A percentile compares a stretch with the other conserved stretches of the same genome.
Evolutionary conservation across 306 rosid genomes (phyloP).

Genomic region (Dalbergia oliveri): DNA sequence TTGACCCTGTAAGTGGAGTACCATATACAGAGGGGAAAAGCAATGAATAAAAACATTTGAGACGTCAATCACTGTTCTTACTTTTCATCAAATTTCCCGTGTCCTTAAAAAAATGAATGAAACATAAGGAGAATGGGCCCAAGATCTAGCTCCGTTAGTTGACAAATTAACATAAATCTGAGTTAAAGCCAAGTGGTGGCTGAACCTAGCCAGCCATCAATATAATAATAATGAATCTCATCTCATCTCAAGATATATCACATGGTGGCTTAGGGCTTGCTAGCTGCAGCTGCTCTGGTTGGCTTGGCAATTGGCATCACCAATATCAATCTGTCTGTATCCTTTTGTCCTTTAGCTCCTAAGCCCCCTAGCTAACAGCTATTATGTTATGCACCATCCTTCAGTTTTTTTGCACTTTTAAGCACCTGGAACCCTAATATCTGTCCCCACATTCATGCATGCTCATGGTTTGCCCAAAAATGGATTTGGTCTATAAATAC

Average conservation of each 20-base stretch:
- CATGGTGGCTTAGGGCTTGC: constrained; percentile 36
- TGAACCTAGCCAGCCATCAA: constrained; percentile 39
- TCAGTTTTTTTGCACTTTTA: constrained; percentile 54
- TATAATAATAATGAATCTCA: background rate
- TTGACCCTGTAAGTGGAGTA: constrained; percentile 29
- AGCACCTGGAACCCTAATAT: constrained; percentile 61
- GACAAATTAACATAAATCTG: constrained; percentile 38
- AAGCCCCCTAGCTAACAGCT: constrained; percentile 35
- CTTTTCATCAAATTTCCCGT: constrained; percentile 29
- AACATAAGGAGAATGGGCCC: constrained; percentile 35
- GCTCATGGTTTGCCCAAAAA: constrained; percentile 54
- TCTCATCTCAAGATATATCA: constrained; percentile 12
- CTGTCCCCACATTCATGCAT: constrained; percentile 43
- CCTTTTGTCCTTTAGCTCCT: constrained; percentile 53
- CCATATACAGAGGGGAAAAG: background rate
- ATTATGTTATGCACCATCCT: constrained; percentile 29
- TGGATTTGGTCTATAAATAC: constrained; percentile 50
- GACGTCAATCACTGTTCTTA: constrained; percentile 44
- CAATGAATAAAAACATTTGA: constrained; percentile 25
- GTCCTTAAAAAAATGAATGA: constrained; percentile 12
- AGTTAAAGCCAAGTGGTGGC: constrained; percentile 43
- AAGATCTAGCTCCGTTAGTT: constrained; percentile 49
- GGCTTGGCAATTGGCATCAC: constrained; percentile 50
- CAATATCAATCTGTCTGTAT: constrained; percentile 47
- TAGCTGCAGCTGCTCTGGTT: constrained; percentile 44